These are phyloP conservation scores for Fusarium armeniacum DNA, from an alignment of 2,329 filamentous ascomycete genomes.

Conservation along the genomic window DNA sequence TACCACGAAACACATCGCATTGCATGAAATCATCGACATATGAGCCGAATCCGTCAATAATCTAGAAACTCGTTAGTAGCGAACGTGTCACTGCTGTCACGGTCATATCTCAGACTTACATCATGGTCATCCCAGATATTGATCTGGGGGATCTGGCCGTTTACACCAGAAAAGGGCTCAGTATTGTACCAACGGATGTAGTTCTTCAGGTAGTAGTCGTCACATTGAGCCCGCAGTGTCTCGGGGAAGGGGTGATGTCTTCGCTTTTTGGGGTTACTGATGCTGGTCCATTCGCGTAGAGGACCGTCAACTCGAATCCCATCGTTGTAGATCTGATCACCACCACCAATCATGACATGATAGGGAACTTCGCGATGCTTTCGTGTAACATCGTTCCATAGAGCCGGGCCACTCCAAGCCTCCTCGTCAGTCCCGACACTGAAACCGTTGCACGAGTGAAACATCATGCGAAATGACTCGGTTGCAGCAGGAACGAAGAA, in stretches of 20 bases:
- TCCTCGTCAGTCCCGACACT: constrained; percentile 87
- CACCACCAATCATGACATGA: constrained; percentile 95
- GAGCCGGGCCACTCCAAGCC: constrained; percentile 87
- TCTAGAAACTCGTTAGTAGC: constrained; percentile 68
- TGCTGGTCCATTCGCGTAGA: constrained; percentile 84
- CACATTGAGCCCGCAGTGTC: constrained; percentile 84
- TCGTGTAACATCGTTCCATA: constrained; percentile 95
- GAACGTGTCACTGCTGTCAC: neutral
- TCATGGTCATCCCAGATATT: constrained; percentile 99
- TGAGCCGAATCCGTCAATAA: constrained; percentile 92
- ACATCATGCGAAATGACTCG: constrained; percentile 98
- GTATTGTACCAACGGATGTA: constrained; percentile 88
- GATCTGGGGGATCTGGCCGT: constrained; percentile 92
- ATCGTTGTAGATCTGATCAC: constrained; percentile 98
- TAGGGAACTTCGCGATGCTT: constrained; percentile 84
- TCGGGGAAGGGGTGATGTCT: constrained; percentile 82
- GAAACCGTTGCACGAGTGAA: constrained; percentile 98
- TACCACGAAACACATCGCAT: constrained; percentile 89
- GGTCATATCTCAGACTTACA: constrained; percentile 58
- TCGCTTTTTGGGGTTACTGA: constrained; percentile 86
- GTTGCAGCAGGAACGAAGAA: constrained; percentile 89
- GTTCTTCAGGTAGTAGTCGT: constrained; percentile 91
- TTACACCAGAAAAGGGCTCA: constrained; percentile 87
- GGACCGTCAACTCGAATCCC: constrained; percentile 88
- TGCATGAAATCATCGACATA: constrained; percentile 96